A percentile compares a stretch with the other conserved stretches of the same genome.
Evolutionary conservation across 345 rosid genomes (phyloP).

Genomic region (Gossypium bickii): DNA sequence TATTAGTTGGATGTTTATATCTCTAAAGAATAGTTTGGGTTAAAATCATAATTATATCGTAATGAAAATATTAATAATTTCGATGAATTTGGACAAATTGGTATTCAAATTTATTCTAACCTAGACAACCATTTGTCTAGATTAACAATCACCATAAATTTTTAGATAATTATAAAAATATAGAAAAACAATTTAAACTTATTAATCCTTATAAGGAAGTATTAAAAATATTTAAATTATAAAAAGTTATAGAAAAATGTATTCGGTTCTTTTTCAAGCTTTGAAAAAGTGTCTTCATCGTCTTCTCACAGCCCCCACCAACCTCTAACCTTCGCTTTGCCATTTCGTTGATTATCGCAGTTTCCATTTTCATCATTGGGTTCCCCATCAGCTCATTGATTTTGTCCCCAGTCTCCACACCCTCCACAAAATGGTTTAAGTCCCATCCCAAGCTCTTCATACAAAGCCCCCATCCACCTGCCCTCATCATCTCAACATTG

Average conservation of each 20-base stretch:
- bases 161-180: no score
- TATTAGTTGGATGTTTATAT: no score
- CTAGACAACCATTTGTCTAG: no score
- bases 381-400: constrained; percentile 31
- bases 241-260: no score
- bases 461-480: constrained; percentile 31
- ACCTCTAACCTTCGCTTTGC: constrained; percentile 25
- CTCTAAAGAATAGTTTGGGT: no score
- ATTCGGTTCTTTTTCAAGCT: neutral
- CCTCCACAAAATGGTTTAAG: constrained; percentile 20
- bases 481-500: constrained; percentile 29
- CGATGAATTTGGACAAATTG: rapidly evolving
- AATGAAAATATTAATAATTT: no score
- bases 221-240: no score
- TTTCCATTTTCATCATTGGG: constrained; percentile 20
- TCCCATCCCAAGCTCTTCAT: constrained; percentile 32
- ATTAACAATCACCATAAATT: no score
- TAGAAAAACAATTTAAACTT: no score
- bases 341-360: constrained; percentile 23
- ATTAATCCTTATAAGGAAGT: no score
- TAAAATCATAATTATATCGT: no score
- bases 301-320: constrained; percentile 26
- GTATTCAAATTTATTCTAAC: no score
- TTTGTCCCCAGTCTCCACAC: constrained; percentile 32
- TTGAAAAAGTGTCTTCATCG: constrained; percentile 1